phyloP scores from a whole-genome alignment of 441 rosid species.

The Breynia disticha region DNA sequence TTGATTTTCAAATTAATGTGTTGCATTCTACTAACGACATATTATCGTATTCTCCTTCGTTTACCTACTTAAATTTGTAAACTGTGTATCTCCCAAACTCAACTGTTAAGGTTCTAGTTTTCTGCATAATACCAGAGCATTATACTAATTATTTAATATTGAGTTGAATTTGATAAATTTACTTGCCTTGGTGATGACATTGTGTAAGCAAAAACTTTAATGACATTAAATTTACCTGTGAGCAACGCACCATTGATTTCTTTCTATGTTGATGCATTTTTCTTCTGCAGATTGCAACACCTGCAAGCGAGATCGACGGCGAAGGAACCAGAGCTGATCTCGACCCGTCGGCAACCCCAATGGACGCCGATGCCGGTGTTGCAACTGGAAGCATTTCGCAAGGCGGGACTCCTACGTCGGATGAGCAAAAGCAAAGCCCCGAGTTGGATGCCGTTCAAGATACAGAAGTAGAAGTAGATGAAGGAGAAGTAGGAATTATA shows the following conservation, averaged over 20 bases:
- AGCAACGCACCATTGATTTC: too few relatives aligned
- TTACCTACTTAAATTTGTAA: too few relatives aligned
- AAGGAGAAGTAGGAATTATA: constrained; percentile 36
- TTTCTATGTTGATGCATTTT: too few relatives aligned
- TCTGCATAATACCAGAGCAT: too few relatives aligned
- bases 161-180: too few relatives aligned
- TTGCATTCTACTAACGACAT: not conserved
- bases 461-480: constrained; percentile 55
- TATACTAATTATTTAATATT: too few relatives aligned
- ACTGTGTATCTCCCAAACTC: too few relatives aligned
- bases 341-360: constrained; percentile 37
- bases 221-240: too few relatives aligned
- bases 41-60: not conserved
- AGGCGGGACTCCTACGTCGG: constrained; percentile 51
- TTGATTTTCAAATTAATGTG: not conserved
- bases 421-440: constrained; percentile 61
- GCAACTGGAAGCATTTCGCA: constrained; percentile 25
- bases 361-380: constrained; percentile 51
- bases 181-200: too few relatives aligned
- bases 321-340: constrained; percentile 54
- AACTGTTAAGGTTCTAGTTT: too few relatives aligned
- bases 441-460: constrained; percentile 69
- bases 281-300: constrained; percentile 33
- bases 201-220: too few relatives aligned
- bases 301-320: constrained; percentile 54